These are phyloP conservation scores for Saccharum hybrid DNA, from an alignment of 202 grass and related monocot genomes.

Conservation along the genomic window DNA sequence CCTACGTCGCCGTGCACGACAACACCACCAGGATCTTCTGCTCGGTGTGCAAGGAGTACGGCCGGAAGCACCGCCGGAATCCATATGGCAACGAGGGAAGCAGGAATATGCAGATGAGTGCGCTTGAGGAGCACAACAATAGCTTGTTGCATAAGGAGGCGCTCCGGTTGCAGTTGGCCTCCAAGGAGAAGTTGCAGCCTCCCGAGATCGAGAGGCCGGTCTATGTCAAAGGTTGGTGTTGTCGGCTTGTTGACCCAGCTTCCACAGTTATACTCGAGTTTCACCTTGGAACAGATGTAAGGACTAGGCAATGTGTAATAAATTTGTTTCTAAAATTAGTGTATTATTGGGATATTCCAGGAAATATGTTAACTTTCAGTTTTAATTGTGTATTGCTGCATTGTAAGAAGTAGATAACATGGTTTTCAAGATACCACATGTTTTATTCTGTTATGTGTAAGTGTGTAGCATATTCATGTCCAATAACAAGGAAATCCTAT, in stretches of 20 bases:
- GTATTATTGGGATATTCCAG: slow-evolving; percentile 17
- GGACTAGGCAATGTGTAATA: slow-evolving; percentile 21
- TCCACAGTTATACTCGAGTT: slow-evolving; percentile 35
- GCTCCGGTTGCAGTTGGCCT: slow-evolving; percentile 78
- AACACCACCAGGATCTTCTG: slow-evolving; percentile 91
- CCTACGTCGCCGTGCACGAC: slow-evolving; percentile 82
- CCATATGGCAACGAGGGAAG: slow-evolving; percentile 98
- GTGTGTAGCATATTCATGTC: neutral
- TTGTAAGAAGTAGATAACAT: slow-evolving; percentile 16
- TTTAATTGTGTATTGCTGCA: slow-evolving; percentile 2
- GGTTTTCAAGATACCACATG: slow-evolving; percentile 26
- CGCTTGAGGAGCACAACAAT: slow-evolving; percentile 97
- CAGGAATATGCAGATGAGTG: slow-evolving; percentile 99
- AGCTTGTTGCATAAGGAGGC: slow-evolving; percentile 99
- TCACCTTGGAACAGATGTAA: slow-evolving; percentile 23
- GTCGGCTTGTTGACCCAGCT: slow-evolving; percentile 10
- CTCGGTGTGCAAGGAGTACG: slow-evolving; percentile 94
- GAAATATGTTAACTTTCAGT: neutral
- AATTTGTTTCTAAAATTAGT: slow-evolving; percentile 25
- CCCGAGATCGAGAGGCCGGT: slow-evolving; percentile 64
- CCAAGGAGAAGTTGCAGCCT: slow-evolving; percentile 82
- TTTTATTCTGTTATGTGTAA: slow-evolving; percentile 18
- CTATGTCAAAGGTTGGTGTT: slow-evolving; percentile 87
- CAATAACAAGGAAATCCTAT: neutral
- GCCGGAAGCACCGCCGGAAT: slow-evolving; percentile 93